A percentile compares a stretch with the other conserved stretches of the same genome.
These are phyloP conservation scores for Botrytis fabae DNA, from an alignment of 2,329 filamentous ascomycete species.

Conservation along the genomic window DNA sequence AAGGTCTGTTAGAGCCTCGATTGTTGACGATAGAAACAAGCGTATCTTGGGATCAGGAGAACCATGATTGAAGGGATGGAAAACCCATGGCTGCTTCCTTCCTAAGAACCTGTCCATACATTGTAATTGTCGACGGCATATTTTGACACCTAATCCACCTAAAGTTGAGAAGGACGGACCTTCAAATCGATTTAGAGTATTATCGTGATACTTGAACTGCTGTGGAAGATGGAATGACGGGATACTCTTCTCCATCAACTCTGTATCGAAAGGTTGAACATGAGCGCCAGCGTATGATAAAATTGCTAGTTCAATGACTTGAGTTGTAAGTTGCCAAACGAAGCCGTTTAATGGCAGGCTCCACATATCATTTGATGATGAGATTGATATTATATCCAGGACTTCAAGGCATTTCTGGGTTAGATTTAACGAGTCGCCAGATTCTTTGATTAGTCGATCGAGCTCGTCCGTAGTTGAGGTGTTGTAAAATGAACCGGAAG, in stretches of 20 bases:
- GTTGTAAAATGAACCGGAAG: neutral
- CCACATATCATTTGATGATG: neutral
- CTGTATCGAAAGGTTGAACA: constrained; percentile 20
- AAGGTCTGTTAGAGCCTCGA: constrained; percentile 23
- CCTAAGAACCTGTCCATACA: constrained; percentile 13
- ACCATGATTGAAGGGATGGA: neutral
- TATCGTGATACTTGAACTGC: constrained; percentile 4
- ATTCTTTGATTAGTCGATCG: neutral
- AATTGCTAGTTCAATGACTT: constrained; percentile 24
- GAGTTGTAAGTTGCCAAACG: constrained; percentile 20
- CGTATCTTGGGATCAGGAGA: neutral
- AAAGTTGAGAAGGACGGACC: neutral
- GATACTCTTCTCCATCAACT: constrained; percentile 7
- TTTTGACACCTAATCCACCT: neutral
- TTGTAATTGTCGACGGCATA: constrained; percentile 9
- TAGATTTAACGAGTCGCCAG: neutral
- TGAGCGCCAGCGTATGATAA: constrained; percentile 28
- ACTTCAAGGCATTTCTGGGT: neutral
- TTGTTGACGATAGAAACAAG: constrained; percentile 19
- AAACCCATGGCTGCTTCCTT: constrained; percentile 7
- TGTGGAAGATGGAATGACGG: neutral
- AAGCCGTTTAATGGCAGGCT: neutral
- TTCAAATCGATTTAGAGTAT: neutral
- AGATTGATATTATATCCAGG: neutral
- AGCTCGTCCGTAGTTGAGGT: too few species aligned